These are phyloP conservation scores for Brassica carinata DNA, from an alignment of 345 rosid species.

Conservation along the genomic window DNA sequence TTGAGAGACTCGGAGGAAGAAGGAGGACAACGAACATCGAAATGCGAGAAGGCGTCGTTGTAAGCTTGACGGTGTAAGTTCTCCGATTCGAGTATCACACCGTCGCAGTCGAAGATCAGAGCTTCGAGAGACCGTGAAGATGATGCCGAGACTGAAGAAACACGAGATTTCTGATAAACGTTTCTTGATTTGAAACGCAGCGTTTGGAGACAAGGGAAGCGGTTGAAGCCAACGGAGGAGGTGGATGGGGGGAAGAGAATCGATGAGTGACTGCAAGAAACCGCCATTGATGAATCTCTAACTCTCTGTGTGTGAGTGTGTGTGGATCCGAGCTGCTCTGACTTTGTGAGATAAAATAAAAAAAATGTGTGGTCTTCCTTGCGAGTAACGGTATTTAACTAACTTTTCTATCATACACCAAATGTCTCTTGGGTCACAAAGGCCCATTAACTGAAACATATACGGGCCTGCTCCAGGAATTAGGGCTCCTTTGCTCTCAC, in stretches of 20 bases:
- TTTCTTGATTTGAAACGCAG: slow-evolving; percentile 35
- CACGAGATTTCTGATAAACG: not conserved
- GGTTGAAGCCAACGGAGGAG: slow-evolving; percentile 7
- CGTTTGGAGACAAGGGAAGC: slow-evolving; percentile 27
- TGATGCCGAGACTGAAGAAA: slow-evolving; percentile 41
- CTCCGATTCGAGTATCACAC: slow-evolving; percentile 91
- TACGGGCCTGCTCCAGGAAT: not conserved
- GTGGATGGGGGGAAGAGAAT: slow-evolving; percentile 32
- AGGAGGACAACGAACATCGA: slow-evolving; percentile 67
- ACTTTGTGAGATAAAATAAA: slow-evolving; percentile 6
- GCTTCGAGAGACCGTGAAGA: slow-evolving; percentile 66
- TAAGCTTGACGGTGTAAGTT: slow-evolving; percentile 93
- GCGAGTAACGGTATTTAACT: slow-evolving; percentile 25
- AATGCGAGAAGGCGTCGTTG: slow-evolving; percentile 86
- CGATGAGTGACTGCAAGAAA: slow-evolving; percentile 28
- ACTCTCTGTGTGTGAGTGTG: not conserved
- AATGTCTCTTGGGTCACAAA: not conserved
- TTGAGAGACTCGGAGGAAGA: slow-evolving; percentile 55
- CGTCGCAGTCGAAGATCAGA: slow-evolving; percentile 91
- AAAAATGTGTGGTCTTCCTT: slow-evolving; percentile 28
- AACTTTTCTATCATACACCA: slow-evolving; percentile 15
- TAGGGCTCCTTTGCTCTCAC: not conserved
- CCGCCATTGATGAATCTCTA: slow-evolving; percentile 38
- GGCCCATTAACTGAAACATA: not conserved
- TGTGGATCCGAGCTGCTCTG: slow-evolving; percentile 1